Percentiles rank a stretch among this genome's conserved stretches.
Evolutionary conservation across 305 asterid genomes (phyloP).

Genomic region (Andrographis paniculata): DNA sequence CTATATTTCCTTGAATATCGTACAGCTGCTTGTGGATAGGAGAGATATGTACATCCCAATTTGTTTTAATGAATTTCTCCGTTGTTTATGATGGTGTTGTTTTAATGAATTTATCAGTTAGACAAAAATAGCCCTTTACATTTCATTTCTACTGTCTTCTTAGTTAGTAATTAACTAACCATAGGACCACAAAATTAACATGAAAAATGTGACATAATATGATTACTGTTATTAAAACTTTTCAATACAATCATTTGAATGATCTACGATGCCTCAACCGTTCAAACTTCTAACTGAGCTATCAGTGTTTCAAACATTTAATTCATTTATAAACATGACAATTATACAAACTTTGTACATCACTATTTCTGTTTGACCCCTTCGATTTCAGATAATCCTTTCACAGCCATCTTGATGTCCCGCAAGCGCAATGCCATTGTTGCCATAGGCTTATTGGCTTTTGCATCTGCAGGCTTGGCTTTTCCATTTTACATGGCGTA

Average conservation of each 20-base stretch:
- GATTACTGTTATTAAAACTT: no score
- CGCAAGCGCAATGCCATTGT: constrained; percentile 61
- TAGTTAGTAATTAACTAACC: no score
- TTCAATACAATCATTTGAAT: background rate
- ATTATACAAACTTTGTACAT: constrained; percentile 1
- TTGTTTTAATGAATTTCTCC: no score
- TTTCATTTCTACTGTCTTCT: no score
- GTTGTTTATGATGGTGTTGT: no score
- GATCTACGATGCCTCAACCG: background rate
- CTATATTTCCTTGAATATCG: no score
- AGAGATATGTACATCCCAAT: no score
- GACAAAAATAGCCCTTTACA: background rate
- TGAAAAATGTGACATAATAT: no score
- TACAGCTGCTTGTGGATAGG: no score
- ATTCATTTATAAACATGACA: background rate
- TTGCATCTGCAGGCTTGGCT: constrained; percentile 79
- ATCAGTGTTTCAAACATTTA: background rate
- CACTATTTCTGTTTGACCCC: background rate
- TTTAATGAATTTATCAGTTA: no score
- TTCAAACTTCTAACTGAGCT: background rate
- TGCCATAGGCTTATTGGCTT: constrained; percentile 70
- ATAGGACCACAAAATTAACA: background rate
- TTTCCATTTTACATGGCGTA: constrained; percentile 98
- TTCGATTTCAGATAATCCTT: constrained; percentile 31
- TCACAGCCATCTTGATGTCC: constrained; percentile 47